A percentile compares a stretch with the other conserved stretches of the same genome.
These are phyloP conservation scores for Avicennia marina DNA, from an alignment of 257 asterid species.

Conservation along the genomic window DNA sequence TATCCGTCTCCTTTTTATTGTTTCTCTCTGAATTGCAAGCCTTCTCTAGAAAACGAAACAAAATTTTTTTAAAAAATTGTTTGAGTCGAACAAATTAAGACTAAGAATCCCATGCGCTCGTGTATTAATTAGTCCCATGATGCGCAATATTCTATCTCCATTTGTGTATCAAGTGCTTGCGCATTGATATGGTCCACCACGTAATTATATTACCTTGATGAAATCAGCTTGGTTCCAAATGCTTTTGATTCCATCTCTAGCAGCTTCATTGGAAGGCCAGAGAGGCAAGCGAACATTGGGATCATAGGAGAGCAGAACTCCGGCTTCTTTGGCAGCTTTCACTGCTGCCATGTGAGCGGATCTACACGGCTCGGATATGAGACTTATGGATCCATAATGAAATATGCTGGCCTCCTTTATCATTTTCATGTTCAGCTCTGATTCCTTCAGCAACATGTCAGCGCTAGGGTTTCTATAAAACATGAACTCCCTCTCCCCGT, in stretches of 20 bases:
- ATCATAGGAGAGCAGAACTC: conserved; percentile 37
- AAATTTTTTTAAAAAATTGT: too few relatives aligned
- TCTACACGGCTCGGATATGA: conserved; percentile 38
- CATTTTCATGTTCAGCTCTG: neutral
- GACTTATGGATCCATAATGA: conserved; percentile 49
- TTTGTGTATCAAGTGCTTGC: too few relatives aligned
- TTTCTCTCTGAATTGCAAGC: too few relatives aligned
- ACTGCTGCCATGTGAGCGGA: conserved; percentile 42
- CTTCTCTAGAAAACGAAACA: too few relatives aligned
- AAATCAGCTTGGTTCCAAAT: conserved; percentile 48
- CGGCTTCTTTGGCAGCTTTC: conserved; percentile 43
- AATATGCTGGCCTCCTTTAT: conserved; percentile 27
- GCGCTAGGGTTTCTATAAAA: conserved; percentile 8
- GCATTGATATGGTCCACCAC: too few relatives aligned
- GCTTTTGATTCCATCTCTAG: conserved; percentile 31
- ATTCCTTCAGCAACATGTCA: conserved; percentile 9
- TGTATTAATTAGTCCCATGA: too few relatives aligned
- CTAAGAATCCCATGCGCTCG: too few relatives aligned
- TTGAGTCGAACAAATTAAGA: too few relatives aligned
- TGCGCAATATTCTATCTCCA: too few relatives aligned
- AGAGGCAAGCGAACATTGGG: conserved; percentile 48
- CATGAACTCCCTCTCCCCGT: conserved; percentile 9
- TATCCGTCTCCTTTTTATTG: too few relatives aligned
- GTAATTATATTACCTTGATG: too few relatives aligned
- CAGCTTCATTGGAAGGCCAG: conserved; percentile 43